phyloP scores from a whole-genome alignment of 768 basidiomycete species.

The Pulveroboletus sp. region DNA sequence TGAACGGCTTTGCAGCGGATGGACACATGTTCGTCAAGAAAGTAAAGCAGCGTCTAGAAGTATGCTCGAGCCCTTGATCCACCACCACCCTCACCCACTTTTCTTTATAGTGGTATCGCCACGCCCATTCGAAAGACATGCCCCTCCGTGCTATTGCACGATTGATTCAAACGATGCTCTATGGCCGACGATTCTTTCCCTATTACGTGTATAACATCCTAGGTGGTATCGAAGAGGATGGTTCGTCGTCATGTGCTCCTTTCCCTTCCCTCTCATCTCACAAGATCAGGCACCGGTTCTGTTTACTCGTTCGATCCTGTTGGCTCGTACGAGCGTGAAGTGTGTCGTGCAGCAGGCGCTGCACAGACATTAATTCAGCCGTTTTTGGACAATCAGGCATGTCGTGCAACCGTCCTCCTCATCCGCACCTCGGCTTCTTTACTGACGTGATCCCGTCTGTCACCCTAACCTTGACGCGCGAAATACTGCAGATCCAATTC shows the following conservation, averaged over 20 bases:
- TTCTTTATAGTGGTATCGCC: conserved; percentile 81
- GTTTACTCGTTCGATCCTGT: conserved; percentile 99
- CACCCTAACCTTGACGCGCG: conserved; percentile 19
- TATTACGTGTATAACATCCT: conserved; percentile 98
- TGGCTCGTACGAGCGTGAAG: conserved; percentile 95
- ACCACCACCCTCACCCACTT: neutral
- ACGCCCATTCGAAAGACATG: conserved; percentile 97
- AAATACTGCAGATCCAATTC: conserved; percentile 78
- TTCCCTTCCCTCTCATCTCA: conserved; percentile 4
- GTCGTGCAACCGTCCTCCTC: too few species aligned
- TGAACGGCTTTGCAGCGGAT: conserved; percentile 97
- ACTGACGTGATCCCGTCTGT: conserved; percentile 36
- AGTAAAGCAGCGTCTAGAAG: conserved; percentile 93
- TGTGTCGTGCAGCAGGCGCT: conserved; percentile 93
- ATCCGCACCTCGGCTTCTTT: too few species aligned
- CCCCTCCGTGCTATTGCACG: conserved; percentile 96
- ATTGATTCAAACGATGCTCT: conserved; percentile 97
- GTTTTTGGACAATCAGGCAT: conserved; percentile 96
- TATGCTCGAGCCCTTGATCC: conserved; percentile 34
- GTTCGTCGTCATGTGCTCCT: conserved; percentile 42
- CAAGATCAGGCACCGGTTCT: conserved; percentile 73
- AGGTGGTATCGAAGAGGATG: conserved; percentile 94
- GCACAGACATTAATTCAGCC: conserved; percentile 95
- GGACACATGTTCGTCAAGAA: conserved; percentile 98
- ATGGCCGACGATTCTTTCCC: conserved; percentile 94